Evolutionary conservation across 2,329 filamentous ascomycete genomes (phyloP).

Genomic region (Apiospora arundinis): DNA sequence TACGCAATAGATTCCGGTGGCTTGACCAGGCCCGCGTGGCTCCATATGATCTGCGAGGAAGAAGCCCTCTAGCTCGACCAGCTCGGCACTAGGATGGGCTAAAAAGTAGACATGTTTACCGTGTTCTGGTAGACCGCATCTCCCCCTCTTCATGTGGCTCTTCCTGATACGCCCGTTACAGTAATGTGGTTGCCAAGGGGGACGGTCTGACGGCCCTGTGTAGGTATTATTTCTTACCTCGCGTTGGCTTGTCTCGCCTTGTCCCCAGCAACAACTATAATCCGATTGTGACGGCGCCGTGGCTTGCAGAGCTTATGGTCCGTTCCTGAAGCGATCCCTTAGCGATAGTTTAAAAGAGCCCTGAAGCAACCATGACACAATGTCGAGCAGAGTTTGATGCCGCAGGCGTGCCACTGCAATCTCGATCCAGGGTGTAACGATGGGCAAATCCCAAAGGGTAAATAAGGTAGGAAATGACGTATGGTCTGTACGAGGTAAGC

Average conservation of each 20-base stretch:
- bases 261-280: background rate
- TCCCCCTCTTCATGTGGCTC: slow-evolving; percentile 12
- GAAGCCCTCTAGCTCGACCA: background rate
- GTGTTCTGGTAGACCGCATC: background rate
- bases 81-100: slow-evolving; percentile 1
- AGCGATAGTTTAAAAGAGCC: background rate
- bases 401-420: background rate
- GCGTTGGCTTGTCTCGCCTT: background rate
- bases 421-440: background rate
- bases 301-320: background rate
- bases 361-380: background rate
- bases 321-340: background rate
- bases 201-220: background rate
- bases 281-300: background rate
- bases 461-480: background rate
- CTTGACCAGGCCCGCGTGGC: slow-evolving; percentile 11
- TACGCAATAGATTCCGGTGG: slow-evolving; percentile 13
- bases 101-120: background rate
- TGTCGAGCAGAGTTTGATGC: background rate
- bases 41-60: background rate
- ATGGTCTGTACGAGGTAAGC: background rate
- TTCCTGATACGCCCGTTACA: slow-evolving; percentile 11
- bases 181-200: background rate
- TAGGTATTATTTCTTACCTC: background rate
- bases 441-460: background rate